Conservation (phyloP, 495 filamentous ascomycete species). For the Recurvomyces mirabilis region DNA sequence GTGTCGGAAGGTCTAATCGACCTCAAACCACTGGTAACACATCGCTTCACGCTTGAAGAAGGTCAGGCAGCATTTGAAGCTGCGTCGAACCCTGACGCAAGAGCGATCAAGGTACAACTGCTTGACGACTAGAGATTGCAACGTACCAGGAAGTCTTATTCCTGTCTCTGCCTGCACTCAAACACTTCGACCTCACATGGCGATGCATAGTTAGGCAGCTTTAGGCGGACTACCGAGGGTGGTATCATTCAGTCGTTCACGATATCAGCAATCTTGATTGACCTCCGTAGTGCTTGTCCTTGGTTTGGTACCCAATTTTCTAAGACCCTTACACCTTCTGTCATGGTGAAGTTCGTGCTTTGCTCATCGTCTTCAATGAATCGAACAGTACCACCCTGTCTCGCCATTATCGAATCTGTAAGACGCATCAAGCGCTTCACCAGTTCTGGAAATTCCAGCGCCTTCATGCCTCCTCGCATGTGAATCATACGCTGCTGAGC, state of each 20-base stretch:
- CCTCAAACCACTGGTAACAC: slow-evolving; percentile 22
- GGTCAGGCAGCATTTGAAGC: slow-evolving; percentile 19
- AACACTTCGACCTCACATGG: too few species aligned
- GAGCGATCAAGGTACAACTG: slow-evolving; percentile 22
- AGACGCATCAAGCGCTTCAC: slow-evolving; percentile 17
- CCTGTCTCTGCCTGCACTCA: too few species aligned
- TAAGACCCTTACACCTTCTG: slow-evolving; percentile 4
- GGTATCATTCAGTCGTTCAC: slow-evolving; percentile 5
- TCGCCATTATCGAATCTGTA: slow-evolving; percentile 13
- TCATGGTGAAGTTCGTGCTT: slow-evolving; percentile 2
- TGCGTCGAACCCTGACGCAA: slow-evolving; percentile 12
- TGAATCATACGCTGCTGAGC: slow-evolving; percentile 16
- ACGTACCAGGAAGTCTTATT: too few species aligned
- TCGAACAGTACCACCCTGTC: slow-evolving; percentile 9
- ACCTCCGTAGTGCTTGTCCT: slow-evolving; percentile 10
- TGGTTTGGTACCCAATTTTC: slow-evolving; percentile 8
- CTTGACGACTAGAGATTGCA: slow-evolving; percentile 20
- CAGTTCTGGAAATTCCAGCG: slow-evolving; percentile 14
- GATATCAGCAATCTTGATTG: slow-evolving; percentile 13
- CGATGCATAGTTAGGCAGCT: too few species aligned
- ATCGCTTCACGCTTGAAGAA: slow-evolving; percentile 21
- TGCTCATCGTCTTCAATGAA: slow-evolving; percentile 14
- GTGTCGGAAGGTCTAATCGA: slow-evolving; percentile 23
- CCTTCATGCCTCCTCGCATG: slow-evolving; percentile 15
- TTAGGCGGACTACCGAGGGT: not conserved